phyloP scores from a whole-genome alignment of 169 alveolate species.

The Babesia sp. region DNA sequence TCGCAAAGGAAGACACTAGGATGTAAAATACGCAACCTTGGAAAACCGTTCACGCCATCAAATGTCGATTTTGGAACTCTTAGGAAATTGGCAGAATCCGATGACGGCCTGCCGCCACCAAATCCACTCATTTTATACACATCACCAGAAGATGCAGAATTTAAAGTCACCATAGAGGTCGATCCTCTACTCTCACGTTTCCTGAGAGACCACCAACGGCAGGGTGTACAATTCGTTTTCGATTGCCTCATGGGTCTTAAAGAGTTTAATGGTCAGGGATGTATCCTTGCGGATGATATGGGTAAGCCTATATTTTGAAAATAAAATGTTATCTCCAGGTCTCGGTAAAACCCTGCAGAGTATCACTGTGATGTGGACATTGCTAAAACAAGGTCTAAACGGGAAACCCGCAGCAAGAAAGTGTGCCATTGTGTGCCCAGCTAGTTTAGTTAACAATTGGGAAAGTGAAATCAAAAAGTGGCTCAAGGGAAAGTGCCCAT shows the following conservation, averaged over 20 bases:
- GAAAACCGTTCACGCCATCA: conserved; percentile 38
- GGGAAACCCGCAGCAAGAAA: conserved; percentile 86
- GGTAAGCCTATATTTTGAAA: conserved; percentile 54
- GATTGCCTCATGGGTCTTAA: conserved; percentile 90
- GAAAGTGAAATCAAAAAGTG: conserved; percentile 90
- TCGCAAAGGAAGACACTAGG: conserved; percentile 80
- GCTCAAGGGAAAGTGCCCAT: conserved; percentile 86
- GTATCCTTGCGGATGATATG: conserved; percentile 91
- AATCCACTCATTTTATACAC: conserved; percentile 74
- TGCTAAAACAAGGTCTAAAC: conserved; percentile 83
- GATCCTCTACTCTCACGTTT: conserved; percentile 76
- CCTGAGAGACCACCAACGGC: conserved; percentile 85
- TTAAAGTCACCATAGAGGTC: conserved; percentile 66
- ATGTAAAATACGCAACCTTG: conserved; percentile 57
- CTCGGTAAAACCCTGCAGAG: conserved; percentile 89
- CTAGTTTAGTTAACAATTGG: conserved; percentile 91
- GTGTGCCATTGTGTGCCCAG: conserved; percentile 91
- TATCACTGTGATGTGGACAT: conserved; percentile 86
- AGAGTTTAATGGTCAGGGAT: conserved; percentile 86
- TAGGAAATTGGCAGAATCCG: conserved; percentile 4
- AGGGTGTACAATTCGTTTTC: conserved; percentile 87
- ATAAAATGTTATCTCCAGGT: conserved; percentile 38
- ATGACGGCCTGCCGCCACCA: conserved; percentile 43
- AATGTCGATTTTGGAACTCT: conserved; percentile 49
- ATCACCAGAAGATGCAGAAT: conserved; percentile 72